Base-by-base conservation (phyloP, 768 basidiomycete genomes). In the Candolleomyces eurysporus region DNA sequence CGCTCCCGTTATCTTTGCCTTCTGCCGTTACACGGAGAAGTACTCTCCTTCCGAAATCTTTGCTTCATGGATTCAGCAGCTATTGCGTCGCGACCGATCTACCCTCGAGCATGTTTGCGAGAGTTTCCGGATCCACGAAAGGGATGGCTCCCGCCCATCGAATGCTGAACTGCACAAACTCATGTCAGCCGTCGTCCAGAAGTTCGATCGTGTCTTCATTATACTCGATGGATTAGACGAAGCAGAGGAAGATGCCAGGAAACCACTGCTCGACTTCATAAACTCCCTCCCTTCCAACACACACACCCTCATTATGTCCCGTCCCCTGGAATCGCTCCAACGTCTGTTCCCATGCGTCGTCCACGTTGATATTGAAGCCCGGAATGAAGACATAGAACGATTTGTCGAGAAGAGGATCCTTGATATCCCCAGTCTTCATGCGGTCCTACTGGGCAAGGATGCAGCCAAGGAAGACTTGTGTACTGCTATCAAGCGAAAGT, bases 11-110 rank as follows among this genome's bases (percentile, higher is more conserved):
- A 42, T 42, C 21, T 57, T n/a, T 57, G 56, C 56, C 40, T 57
- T 43, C 56, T 57, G 17, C 30, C 56, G 56, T 10, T 57, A 57
- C 56, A 57, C 56, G 16, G 56, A 57, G 39, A 17, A 13, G 10
- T 13, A 19, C 22, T 46, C 56, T 16, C 39, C 30, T 13, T 19
- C 39, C 14, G n/a, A 57, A n/a, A 57, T 57, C n/a, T 17, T 43
- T 6, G 9, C 21, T n/a, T n/a, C 56, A 3, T 32, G 39, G 39
- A 22, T 57, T n/a, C 3, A 16, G 21, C 40, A 57, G 5, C 21
- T 42, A 10, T 17, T 57, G 19, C 39, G 30, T n/a, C 42, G 19
- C 39, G 19, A 46, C 1, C 56, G 39, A 1, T 5, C 16, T 9
- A n/a, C 43, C 21, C 17, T 40, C 7, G 9, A 43, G 10, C 11